These are phyloP conservation scores for Tolypocladium ophioglossoides DNA, from an alignment of 2,329 filamentous ascomycete genomes.

Conservation along the genomic window DNA sequence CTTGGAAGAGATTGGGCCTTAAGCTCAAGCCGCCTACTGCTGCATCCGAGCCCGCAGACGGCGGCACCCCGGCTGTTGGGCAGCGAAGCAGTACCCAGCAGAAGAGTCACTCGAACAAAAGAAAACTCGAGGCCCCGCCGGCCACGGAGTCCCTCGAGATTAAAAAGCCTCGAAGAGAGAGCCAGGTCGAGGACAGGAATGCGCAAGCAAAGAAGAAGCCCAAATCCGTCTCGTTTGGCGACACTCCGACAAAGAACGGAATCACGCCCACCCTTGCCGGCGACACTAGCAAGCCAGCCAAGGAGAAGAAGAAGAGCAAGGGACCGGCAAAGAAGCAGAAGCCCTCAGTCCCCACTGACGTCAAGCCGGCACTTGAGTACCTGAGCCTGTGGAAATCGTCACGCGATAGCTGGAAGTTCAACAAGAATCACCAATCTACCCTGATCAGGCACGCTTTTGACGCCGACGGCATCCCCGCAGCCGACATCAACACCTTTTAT, in stretches of 20 bases:
- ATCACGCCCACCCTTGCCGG: conserved; percentile 8
- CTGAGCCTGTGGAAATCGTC: conserved; percentile 64
- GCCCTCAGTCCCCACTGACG: conserved; percentile 28
- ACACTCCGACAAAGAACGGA: conserved; percentile 26
- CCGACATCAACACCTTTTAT: conserved; percentile 59
- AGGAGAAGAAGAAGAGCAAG: conserved; percentile 24
- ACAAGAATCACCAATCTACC: conserved; percentile 82
- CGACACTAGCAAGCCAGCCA: conserved; percentile 20
- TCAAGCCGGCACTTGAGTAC: conserved; percentile 63
- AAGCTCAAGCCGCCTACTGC: conserved; percentile 41
- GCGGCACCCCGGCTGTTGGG: conserved; percentile 22
- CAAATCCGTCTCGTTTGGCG: conserved; percentile 40
- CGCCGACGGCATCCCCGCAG: conserved; percentile 56
- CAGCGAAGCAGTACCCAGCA: conserved; percentile 23
- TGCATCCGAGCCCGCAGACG: conserved; percentile 19
- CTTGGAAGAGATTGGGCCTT: conserved; percentile 53
- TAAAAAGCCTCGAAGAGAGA: conserved; percentile 24
- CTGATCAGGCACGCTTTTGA: conserved; percentile 77
- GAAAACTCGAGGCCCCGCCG: conserved; percentile 26
- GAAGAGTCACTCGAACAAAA: conserved; percentile 24
- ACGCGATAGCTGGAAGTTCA: conserved; percentile 80
- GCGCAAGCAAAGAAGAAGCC: conserved; percentile 22
- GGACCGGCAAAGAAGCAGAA: conserved; percentile 28
- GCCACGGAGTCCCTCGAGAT: conserved; percentile 15
- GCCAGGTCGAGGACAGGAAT: conserved; percentile 13